Evolutionary conservation across 345 rosid species (phyloP).

Genomic region (Mercurialis annua): DNA sequence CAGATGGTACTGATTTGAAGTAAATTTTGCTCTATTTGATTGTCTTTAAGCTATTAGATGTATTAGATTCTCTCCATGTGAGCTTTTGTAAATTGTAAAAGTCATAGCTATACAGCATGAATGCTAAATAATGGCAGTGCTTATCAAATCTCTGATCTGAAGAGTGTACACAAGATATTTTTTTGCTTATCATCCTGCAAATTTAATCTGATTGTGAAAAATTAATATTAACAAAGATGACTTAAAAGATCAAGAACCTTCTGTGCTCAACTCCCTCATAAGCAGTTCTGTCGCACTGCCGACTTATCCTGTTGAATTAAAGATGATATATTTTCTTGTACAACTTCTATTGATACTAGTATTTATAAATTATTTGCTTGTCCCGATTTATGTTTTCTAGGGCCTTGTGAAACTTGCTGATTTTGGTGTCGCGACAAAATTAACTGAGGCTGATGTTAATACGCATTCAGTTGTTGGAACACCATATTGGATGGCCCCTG

Average conservation of each 20-base stretch:
- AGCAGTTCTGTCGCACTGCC: neutral
- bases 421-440: slow-evolving; percentile 99
- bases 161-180: neutral
- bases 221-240: neutral
- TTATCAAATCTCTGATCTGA: neutral
- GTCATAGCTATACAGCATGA: neutral
- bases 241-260: neutral
- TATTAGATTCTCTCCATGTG: neutral
- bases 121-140: neutral
- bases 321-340: neutral
- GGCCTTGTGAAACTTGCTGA: slow-evolving; percentile 99
- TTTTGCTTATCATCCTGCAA: neutral
- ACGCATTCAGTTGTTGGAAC: slow-evolving; percentile 98
- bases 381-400: slow-evolving; percentile 37
- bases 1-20: neutral
- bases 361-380: slow-evolving; percentile 1
- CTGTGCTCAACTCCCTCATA: neutral
- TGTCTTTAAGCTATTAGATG: neutral
- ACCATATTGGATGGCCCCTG: slow-evolving; percentile 99
- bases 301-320: neutral
- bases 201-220: neutral
- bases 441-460: slow-evolving; percentile 95
- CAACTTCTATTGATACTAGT: neutral
- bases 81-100: neutral
- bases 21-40: neutral